Evolutionary conservation across 805 yeast species (phyloP).

Genomic region (Yarrowia sp.): DNA sequence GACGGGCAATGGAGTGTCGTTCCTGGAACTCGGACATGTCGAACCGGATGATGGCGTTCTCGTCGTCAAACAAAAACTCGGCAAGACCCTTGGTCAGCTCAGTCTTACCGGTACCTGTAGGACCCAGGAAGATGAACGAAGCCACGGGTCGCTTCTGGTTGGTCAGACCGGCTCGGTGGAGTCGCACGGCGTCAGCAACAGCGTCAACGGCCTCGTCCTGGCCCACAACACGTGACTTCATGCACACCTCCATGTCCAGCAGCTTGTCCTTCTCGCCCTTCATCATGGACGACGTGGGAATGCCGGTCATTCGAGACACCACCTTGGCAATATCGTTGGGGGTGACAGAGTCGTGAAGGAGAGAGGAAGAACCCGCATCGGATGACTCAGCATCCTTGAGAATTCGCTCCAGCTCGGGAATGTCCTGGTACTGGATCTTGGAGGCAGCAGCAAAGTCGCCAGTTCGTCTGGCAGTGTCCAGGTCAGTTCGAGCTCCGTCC

Average conservation of each 20-base stretch:
- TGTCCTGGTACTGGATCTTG: slow-evolving; percentile 82
- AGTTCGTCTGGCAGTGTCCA: slow-evolving; percentile 81
- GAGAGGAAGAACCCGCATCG: slow-evolving; percentile 47
- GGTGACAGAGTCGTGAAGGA: slow-evolving; percentile 90
- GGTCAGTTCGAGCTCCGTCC: slow-evolving; percentile 82
- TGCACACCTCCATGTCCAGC: slow-evolving; percentile 81
- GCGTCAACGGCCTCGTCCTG: slow-evolving; percentile 94
- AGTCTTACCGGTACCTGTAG: slow-evolving; percentile 98
- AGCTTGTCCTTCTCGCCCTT: slow-evolving; percentile 94
- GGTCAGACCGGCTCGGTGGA: slow-evolving; percentile 96
- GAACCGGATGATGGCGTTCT: slow-evolving; percentile 83
- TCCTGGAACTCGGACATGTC: slow-evolving; percentile 99
- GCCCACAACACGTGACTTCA: slow-evolving; percentile 84
- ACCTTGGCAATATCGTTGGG: slow-evolving; percentile 94
- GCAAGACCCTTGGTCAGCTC: slow-evolving; percentile 93
- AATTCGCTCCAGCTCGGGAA: slow-evolving; percentile 76
- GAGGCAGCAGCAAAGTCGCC: slow-evolving; percentile 91
- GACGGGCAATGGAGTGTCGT: slow-evolving; percentile 84
- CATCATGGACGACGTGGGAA: slow-evolving; percentile 88
- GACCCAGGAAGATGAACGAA: slow-evolving; percentile 94
- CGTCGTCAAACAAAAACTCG: slow-evolving; percentile 89
- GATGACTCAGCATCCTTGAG: slow-evolving; percentile 63
- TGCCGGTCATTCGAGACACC: slow-evolving; percentile 93
- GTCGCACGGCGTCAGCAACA: slow-evolving; percentile 90
- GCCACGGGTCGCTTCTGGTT: slow-evolving; percentile 95